A percentile compares a stretch with the other conserved stretches of the same genome.
Evolutionary conservation across 1,284 basidiomycete species (phyloP).

Genomic region (Flammula alnicola): DNA sequence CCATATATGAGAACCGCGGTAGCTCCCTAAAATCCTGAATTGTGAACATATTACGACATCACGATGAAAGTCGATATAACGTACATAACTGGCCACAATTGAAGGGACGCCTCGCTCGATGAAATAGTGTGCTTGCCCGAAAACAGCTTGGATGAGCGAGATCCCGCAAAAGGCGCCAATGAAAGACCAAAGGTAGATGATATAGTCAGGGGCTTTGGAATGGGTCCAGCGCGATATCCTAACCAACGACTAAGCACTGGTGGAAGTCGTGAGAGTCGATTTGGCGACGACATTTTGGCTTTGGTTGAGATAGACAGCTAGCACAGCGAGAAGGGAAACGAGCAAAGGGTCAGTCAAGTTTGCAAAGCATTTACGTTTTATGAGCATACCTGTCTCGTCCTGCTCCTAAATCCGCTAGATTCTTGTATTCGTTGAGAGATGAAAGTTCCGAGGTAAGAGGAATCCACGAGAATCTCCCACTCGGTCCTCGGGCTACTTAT

Average conservation of each 20-base stretch:
- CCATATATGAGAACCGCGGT: constrained; percentile 64
- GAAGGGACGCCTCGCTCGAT: constrained; percentile 49
- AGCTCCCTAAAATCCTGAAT: constrained; percentile 47
- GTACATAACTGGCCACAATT: constrained; percentile 53
- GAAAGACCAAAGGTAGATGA: constrained; percentile 47
- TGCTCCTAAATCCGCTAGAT: no score
- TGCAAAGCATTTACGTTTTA: no score
- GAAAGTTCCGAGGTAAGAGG: no score
- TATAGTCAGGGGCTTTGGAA: constrained; percentile 39
- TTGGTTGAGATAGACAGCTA: background rate
- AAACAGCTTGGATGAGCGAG: constrained; percentile 57
- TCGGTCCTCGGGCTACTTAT: no score
- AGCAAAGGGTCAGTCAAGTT: no score
- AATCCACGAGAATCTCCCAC: no score
- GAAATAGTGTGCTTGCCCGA: constrained; percentile 53
- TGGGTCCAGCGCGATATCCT: constrained; percentile 46
- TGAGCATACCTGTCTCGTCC: no score
- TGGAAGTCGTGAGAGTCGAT: constrained; percentile 42
- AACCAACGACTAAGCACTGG: constrained; percentile 46
- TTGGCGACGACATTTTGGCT: constrained; percentile 2
- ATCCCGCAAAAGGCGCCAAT: constrained; percentile 61
- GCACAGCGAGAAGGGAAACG: no score
- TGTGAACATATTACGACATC: background rate
- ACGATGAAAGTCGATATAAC: constrained; percentile 19
- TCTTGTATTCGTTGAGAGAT: no score